A percentile compares a stretch with the other conserved stretches of the same genome.
Conservation (phyloP, 1,139 yeast genomes). For the Taphrina flavorubra region DNA sequence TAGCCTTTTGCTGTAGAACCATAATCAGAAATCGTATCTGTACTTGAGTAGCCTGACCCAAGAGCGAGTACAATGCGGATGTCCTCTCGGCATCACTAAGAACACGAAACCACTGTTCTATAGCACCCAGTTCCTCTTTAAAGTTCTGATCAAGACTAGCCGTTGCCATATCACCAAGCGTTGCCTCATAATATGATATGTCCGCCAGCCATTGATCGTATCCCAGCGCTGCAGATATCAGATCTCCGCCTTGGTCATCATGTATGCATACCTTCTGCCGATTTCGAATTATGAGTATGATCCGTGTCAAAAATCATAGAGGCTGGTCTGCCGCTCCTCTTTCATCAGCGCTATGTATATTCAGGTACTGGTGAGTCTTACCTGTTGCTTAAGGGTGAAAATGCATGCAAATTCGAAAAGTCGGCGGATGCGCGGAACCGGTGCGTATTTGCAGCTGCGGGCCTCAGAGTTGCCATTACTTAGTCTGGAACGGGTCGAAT, state of each 20-base stretch:
- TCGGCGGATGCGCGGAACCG: constrained; percentile 38
- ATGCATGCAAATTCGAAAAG: constrained; percentile 29
- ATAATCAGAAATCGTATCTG: constrained; percentile 53
- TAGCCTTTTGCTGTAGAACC: constrained; percentile 52
- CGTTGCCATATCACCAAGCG: constrained; percentile 53
- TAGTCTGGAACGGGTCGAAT: too few species aligned
- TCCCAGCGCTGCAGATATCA: constrained; percentile 42
- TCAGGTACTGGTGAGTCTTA: not conserved
- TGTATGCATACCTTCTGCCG: constrained; percentile 17
- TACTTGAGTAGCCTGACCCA: constrained; percentile 53
- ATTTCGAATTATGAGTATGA: not conserved
- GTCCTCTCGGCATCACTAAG: constrained; percentile 53
- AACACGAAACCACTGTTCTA: constrained; percentile 54
- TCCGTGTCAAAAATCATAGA: constrained; percentile 36
- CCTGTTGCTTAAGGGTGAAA: constrained; percentile 35
- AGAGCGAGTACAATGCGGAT: constrained; percentile 53
- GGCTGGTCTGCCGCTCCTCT: constrained; percentile 32
- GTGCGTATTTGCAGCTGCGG: constrained; percentile 25
- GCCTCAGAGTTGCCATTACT: constrained; percentile 25
- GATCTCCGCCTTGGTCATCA: not conserved
- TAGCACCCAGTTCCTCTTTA: constrained; percentile 50
- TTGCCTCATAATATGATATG: constrained; percentile 50
- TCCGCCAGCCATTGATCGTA: constrained; percentile 52
- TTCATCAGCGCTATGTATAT: constrained; percentile 2
- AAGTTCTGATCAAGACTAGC: constrained; percentile 50